Conservation (phyloP, 2,329 filamentous ascomycete genomes). For the Aspergillus calidoustus region DNA sequence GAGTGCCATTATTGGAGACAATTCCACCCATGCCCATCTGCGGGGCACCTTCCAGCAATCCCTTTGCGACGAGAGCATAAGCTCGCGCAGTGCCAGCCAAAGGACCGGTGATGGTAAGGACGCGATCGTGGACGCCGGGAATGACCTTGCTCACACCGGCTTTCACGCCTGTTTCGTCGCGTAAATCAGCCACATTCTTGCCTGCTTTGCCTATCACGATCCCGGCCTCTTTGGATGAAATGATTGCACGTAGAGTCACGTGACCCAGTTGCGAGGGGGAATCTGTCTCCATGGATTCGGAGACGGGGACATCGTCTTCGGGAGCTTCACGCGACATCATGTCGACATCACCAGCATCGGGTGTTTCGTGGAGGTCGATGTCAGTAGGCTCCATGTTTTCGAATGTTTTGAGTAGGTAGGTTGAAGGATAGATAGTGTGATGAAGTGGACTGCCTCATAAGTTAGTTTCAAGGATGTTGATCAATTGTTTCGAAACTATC, state of each 20-base stretch:
- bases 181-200: constrained; percentile 96
- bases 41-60: constrained; percentile 89
- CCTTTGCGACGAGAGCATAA: constrained; percentile 90
- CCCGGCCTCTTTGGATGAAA: constrained; percentile 97
- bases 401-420: constrained; percentile 10
- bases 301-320: constrained; percentile 53
- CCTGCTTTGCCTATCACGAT: constrained; percentile 99
- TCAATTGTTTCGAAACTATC: constrained; percentile 3
- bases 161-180: constrained; percentile 97
- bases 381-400: constrained; percentile 66
- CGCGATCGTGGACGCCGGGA: constrained; percentile 93
- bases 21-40: constrained; percentile 95
- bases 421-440: neutral
- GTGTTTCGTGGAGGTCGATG: constrained; percentile 59
- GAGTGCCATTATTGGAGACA: constrained; percentile 84
- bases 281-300: no score
- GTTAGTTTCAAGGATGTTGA: neutral
- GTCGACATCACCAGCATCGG: constrained; percentile 57
- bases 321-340: no score
- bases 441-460: neutral
- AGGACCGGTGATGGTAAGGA: constrained; percentile 90
- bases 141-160: constrained; percentile 99
- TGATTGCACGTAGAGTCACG: constrained; percentile 93
- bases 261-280: no score
- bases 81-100: constrained; percentile 88